Evolutionary conservation across 345 rosid species (phyloP).

Genomic region (Adansonia digitata): DNA sequence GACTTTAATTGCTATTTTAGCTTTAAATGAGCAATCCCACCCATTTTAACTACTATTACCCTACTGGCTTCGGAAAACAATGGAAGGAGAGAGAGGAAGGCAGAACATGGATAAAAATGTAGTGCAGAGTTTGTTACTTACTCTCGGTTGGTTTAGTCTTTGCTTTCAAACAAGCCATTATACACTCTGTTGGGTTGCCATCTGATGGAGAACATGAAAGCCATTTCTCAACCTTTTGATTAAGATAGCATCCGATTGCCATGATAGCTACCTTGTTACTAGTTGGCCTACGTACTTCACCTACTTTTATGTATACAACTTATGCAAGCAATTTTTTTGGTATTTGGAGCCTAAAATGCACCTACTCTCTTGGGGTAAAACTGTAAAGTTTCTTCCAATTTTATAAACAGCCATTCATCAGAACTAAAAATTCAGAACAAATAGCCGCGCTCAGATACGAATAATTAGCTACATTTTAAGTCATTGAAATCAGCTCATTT

Average conservation of each 20-base stretch:
- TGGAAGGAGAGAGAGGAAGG: not conserved
- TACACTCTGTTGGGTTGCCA: constrained; percentile 11
- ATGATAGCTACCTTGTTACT: not conserved
- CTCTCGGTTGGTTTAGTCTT: constrained; percentile 42
- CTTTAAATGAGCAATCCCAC: not conserved
- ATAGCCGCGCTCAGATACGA: too few species aligned
- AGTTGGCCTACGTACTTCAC: not conserved
- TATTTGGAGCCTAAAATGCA: not conserved
- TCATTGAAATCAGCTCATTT: not conserved
- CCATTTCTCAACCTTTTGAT: constrained; percentile 35
- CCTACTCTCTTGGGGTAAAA: not conserved
- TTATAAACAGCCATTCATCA: too few species aligned
- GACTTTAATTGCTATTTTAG: not conserved
- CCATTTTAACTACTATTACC: not conserved
- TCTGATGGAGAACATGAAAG: constrained; percentile 34
- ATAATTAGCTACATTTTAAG: too few species aligned
- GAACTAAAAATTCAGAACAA: not conserved
- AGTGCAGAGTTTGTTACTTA: constrained; percentile 11
- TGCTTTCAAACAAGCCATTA: constrained; percentile 31
- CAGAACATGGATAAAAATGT: not conserved
- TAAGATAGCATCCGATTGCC: constrained; percentile 19
- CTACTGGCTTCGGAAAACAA: not conserved
- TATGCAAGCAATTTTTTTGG: not conserved
- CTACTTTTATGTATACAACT: not conserved
- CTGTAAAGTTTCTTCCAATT: not conserved